phyloP scores from a whole-genome alignment of 441 rosid species.

The Erysimum cheiri region DNA sequence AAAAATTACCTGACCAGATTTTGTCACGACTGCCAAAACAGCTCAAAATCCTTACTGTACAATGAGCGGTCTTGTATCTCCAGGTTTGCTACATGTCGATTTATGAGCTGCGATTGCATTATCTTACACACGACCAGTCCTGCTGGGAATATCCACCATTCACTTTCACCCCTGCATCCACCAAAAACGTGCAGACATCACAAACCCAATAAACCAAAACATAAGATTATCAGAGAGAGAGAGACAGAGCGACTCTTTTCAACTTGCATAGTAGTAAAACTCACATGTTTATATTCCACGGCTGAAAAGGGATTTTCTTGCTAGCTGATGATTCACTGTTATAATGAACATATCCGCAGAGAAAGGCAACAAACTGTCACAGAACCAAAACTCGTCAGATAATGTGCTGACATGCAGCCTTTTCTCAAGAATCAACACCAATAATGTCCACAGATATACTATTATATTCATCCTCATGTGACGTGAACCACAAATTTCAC shows the following conservation, averaged over 20 bases:
- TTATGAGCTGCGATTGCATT: slow-evolving; percentile 91
- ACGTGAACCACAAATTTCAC: slow-evolving; percentile 13
- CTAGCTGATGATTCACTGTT: slow-evolving; percentile 63
- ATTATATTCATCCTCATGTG: slow-evolving; percentile 12
- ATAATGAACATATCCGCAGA: slow-evolving; percentile 94
- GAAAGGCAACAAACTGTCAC: slow-evolving; percentile 81
- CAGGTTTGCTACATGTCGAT: slow-evolving; percentile 95
- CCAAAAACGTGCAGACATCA: slow-evolving; percentile 34
- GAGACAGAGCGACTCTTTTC: neutral
- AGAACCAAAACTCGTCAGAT: slow-evolving; percentile 39
- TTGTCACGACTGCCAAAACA: slow-evolving; percentile 97
- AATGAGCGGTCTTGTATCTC: slow-evolving; percentile 99
- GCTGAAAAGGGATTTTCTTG: slow-evolving; percentile 76
- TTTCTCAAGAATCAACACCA: slow-evolving; percentile 20
- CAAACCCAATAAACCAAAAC: slow-evolving; percentile 28
- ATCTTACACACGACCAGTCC: slow-evolving; percentile 91
- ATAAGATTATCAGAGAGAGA: slow-evolving; percentile 16
- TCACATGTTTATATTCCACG: slow-evolving; percentile 99
- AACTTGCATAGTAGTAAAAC: slow-evolving; percentile 43
- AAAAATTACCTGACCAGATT: slow-evolving; percentile 35
- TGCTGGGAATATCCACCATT: slow-evolving; percentile 99
- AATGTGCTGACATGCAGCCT: slow-evolving; percentile 26
- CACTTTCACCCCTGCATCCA: slow-evolving; percentile 95
- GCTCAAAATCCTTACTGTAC: slow-evolving; percentile 87
- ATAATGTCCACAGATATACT: slow-evolving; percentile 17